Evolutionary conservation across 306 rosid species (phyloP).

Genomic region (Oemleria cerasiformis): DNA sequence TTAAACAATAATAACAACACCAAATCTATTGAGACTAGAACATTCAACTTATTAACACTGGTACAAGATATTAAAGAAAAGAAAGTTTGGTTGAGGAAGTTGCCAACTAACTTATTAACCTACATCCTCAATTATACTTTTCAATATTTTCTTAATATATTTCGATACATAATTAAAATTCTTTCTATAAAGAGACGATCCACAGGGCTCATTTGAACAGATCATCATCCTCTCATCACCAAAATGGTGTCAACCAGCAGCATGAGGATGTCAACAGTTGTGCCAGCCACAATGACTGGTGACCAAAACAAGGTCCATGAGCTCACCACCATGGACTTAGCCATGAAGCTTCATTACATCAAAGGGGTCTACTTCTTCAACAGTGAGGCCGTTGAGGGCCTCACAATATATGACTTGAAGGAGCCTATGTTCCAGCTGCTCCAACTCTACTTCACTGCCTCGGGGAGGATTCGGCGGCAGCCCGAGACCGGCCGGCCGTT

Average conservation of each 20-base stretch:
- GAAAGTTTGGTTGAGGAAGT: no score
- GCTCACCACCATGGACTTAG: constrained; percentile 58
- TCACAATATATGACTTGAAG: constrained; percentile 49
- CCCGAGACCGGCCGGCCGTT: constrained; percentile 44
- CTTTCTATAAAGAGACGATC: no score
- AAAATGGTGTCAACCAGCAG: constrained; percentile 15
- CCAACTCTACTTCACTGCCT: constrained; percentile 30
- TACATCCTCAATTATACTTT: no score
- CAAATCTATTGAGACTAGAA: no score
- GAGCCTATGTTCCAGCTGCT: constrained; percentile 57
- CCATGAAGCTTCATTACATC: constrained; percentile 65
- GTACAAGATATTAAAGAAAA: no score
- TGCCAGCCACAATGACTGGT: constrained; percentile 49
- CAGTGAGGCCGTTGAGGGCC: constrained; percentile 41
- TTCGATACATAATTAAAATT: no score
- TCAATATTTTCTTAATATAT: no score
- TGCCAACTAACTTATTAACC: no score
- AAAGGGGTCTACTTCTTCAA: constrained; percentile 56
- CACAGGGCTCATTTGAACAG: not conserved
- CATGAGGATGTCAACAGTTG: constrained; percentile 54
- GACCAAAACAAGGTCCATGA: constrained; percentile 30
- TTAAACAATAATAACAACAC: no score
- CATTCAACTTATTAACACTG: no score
- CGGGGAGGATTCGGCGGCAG: constrained; percentile 56
- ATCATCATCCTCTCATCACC: not conserved